Evolutionary conservation across 2,329 filamentous ascomycete genomes (phyloP).

Genomic region (Penicillium hesseltinei): DNA sequence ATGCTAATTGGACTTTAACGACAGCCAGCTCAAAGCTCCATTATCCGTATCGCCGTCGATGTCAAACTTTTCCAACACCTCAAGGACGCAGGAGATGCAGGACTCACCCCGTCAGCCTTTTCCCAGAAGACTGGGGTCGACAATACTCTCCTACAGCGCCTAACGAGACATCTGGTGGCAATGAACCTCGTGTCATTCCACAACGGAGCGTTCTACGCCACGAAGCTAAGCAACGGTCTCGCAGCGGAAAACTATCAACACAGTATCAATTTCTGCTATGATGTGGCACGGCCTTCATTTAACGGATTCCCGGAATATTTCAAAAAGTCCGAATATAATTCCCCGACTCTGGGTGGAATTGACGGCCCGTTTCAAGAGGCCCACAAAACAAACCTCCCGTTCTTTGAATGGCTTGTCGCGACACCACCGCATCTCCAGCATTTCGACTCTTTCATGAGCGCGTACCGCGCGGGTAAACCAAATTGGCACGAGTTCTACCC

Average conservation of each 20-base stretch:
- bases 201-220: constrained; percentile 28
- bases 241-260: constrained; percentile 38
- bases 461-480: constrained; percentile 40
- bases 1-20: not conserved
- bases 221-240: constrained; percentile 34
- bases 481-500: constrained; percentile 36
- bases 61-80: constrained; percentile 38
- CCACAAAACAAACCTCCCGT: constrained; percentile 35
- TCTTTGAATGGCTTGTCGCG: constrained; percentile 40
- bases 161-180: constrained; percentile 40
- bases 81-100: constrained; percentile 25
- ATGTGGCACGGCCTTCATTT: constrained; percentile 36
- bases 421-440: constrained; percentile 36
- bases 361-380: constrained; percentile 41
- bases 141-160: constrained; percentile 28
- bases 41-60: constrained; percentile 38
- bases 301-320: constrained; percentile 35
- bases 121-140: constrained; percentile 33
- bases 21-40: constrained; percentile 34
- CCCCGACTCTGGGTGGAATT: constrained; percentile 21
- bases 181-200: constrained; percentile 36
- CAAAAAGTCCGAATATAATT: constrained; percentile 30
- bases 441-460: constrained; percentile 41
- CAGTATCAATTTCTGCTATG: constrained; percentile 40
- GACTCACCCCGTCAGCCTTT: constrained; percentile 26